Base-by-base conservation (phyloP, 208 protist species). In the Trypanosoma platydactyli region DNA sequence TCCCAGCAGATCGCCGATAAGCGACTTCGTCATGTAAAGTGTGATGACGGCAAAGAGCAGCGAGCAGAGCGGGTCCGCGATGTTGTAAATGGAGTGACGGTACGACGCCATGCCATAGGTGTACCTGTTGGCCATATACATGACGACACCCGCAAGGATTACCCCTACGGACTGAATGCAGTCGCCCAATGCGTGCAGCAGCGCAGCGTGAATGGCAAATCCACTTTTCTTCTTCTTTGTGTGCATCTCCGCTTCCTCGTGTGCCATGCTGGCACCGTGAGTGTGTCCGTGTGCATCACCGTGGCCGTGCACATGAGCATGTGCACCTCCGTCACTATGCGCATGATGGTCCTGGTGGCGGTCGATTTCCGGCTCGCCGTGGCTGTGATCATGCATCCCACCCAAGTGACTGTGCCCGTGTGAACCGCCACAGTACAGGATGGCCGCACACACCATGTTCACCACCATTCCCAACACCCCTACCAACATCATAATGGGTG, bases 161-260 rank as follows among this genome's bases (percentile, higher is more conserved):
- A 97, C 92, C 35, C 92, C 92, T 48, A 92, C 33, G 38, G 80
- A 89, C 82, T 96, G 92, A 0, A 96, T 78, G 64, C 86, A 95
- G 64, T 97, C 92, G n/a, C 91, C 91, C 9, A 97, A 69, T 1
- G 89, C 91, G 65, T 97, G 92, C 35, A 97, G 81, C 24, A 95
- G 83, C 15, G 92, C 90, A 0, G 92, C 80, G 46, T 91, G 77
- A 27, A 97, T 80, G 27, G 85, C 82, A 30, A 86, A 84, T 12
- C 79, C 76, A 35, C 52, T 71, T 55, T 77, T 67, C n/a, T 24
- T 41, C 53, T 69, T 75, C 0, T 40, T 48, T 6, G 54, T 46
- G 7, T 30, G 63, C 12, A 51, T 38, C 15, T 22, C 68, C 15
- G n/a, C 42, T 48, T 22, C 13, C 30, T 15, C 15, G 27, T 29